Percentiles rank a stretch among this genome's conserved stretches.
phyloP scores from a whole-genome alignment of 176 grass and related monocot species.

The Zoysia japonica region DNA sequence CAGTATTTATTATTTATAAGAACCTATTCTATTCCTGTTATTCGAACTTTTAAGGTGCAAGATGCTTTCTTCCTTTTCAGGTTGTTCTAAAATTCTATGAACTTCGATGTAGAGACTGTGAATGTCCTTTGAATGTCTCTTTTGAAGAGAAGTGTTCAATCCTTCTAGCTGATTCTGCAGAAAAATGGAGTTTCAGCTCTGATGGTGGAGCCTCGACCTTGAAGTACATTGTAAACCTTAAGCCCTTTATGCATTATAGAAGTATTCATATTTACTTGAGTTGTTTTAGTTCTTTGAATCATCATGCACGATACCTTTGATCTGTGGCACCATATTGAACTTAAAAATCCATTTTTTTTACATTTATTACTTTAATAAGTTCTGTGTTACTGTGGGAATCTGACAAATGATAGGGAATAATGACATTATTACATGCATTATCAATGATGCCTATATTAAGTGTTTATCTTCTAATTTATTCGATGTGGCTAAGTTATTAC shows the following conservation, averaged over 20 bases:
- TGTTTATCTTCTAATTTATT: neutral
- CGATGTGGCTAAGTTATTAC: neutral
- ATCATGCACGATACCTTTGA: conserved; percentile 4
- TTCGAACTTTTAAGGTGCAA: neutral
- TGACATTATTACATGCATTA: conserved; percentile 13
- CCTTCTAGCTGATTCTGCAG: conserved; percentile 71
- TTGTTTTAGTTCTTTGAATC: conserved; percentile 26
- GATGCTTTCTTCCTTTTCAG: conserved; percentile 57
- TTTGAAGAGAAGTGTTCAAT: conserved; percentile 69
- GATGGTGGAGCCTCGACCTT: conserved; percentile 76
- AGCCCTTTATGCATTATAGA: conserved; percentile 42
- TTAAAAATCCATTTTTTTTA: conserved; percentile 17
- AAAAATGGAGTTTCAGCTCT: conserved; percentile 77
- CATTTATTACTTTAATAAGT: neutral
- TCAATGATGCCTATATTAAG: neutral
- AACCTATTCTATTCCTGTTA: conserved; percentile 2
- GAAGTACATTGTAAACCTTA: conserved; percentile 98
- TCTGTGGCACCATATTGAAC: conserved; percentile 17
- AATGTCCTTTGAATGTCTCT: conserved; percentile 45
- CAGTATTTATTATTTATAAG: neutral
- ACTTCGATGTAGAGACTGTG: conserved; percentile 61
- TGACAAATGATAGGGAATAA: conserved; percentile 10
- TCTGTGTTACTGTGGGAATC: conserved; percentile 24
- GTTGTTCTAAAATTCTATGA: conserved; percentile 84
- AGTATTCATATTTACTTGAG: conserved; percentile 34